These are phyloP conservation scores for Aspergillus sparsus DNA, from an alignment of 495 filamentous ascomycete genomes.

Conservation along the genomic window DNA sequence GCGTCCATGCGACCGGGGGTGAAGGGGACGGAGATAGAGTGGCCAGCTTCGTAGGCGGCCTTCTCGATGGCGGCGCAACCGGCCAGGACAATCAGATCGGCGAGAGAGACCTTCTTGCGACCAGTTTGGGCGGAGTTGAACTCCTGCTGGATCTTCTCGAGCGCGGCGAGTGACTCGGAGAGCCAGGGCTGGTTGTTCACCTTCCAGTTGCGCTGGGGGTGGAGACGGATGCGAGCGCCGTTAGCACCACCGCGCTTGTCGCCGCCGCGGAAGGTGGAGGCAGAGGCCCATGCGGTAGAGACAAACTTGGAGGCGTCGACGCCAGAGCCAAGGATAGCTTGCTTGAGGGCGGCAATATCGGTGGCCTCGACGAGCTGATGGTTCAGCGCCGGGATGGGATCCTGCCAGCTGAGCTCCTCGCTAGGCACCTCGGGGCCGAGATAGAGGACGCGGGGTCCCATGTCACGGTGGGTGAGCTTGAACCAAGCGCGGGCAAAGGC, in stretches of 20 bases:
- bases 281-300: constrained; percentile 65
- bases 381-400: constrained; percentile 58
- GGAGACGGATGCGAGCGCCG: constrained; percentile 71
- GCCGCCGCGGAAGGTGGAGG: constrained; percentile 69
- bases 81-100: constrained; percentile 70
- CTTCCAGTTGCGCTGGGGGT: constrained; percentile 65
- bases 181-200: constrained; percentile 66
- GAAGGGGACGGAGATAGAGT: constrained; percentile 43
- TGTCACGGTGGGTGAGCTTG: constrained; percentile 74
- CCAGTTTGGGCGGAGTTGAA: constrained; percentile 55
- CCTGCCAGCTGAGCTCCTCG: constrained; percentile 66
- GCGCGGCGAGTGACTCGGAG: constrained; percentile 53
- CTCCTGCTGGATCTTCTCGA: constrained; percentile 61
- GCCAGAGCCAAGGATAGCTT: constrained; percentile 59
- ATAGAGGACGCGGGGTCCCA: constrained; percentile 67
- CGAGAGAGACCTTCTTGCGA: constrained; percentile 68
- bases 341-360: constrained; percentile 63
- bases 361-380: constrained; percentile 56
- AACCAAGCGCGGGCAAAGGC: constrained; percentile 73
- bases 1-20: constrained; percentile 54
- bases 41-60: constrained; percentile 33
- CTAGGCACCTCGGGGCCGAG: constrained; percentile 67
- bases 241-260: constrained; percentile 80
- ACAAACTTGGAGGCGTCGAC: constrained; percentile 58
- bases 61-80: constrained; percentile 50